phyloP scores from a whole-genome alignment of 2,329 filamentous ascomycete species.

The Trichoderma cornu-damae region DNA sequence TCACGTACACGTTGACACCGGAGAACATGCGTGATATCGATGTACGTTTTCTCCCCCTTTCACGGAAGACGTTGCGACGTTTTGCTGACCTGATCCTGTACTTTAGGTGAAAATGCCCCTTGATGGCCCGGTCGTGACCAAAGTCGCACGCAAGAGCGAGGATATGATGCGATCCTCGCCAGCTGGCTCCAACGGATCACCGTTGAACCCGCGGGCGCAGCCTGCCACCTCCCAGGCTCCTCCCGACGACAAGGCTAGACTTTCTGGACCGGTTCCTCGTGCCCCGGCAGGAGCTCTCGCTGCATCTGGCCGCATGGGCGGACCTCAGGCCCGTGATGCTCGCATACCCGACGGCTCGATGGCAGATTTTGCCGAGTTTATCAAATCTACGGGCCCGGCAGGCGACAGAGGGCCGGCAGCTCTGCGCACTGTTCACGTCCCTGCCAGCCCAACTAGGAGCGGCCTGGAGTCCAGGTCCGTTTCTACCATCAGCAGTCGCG shows the following conservation, averaged over 20 bases:
- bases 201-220: slow-evolving; percentile 17
- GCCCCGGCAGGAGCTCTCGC: slow-evolving; percentile 23
- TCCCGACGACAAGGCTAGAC: slow-evolving; percentile 20
- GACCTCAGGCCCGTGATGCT: slow-evolving; percentile 60
- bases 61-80: not conserved
- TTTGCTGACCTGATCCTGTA: slow-evolving; percentile 18
- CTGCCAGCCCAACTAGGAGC: slow-evolving; percentile 32
- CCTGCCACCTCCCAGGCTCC: not conserved
- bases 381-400: slow-evolving; percentile 75
- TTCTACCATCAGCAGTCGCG: slow-evolving; percentile 39
- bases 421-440: slow-evolving; percentile 32
- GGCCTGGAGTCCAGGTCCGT: slow-evolving; percentile 38
- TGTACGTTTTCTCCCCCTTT: slow-evolving; percentile 42
- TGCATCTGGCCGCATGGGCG: slow-evolving; percentile 25
- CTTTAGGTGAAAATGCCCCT: slow-evolving; percentile 37
- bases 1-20: slow-evolving; percentile 77
- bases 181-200: slow-evolving; percentile 33
- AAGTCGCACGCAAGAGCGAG: slow-evolving; percentile 44
- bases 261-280: slow-evolving; percentile 23
- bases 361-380: slow-evolving; percentile 82
- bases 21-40: slow-evolving; percentile 73
- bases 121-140: slow-evolving; percentile 39
- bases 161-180: slow-evolving; percentile 37
- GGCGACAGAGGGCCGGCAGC: slow-evolving; percentile 37
- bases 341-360: slow-evolving; percentile 65